Percentiles rank a stretch among this genome's conserved stretches.
phyloP scores from a whole-genome alignment of 495 filamentous ascomycete genomes.

The Neurospora sp. region DNA sequence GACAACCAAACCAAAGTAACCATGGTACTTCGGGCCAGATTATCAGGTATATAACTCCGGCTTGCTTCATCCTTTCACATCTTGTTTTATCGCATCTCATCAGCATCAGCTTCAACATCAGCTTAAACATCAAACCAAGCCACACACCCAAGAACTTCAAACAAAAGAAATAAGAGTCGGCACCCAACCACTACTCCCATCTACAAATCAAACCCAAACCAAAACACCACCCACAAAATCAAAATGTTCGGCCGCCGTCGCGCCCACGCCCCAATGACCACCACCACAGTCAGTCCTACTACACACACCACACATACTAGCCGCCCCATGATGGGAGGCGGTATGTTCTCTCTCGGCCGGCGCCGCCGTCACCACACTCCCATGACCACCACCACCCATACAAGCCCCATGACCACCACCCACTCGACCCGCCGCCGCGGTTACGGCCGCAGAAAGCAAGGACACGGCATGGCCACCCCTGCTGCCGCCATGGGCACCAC shows the following conservation, averaged over 20 bases:
- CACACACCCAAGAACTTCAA: not conserved
- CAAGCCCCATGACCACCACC: not conserved
- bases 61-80: not conserved
- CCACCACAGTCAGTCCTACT: not conserved
- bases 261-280: not conserved
- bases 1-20: not conserved
- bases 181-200: not conserved
- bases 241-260: not conserved
- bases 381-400: constrained; percentile 1
- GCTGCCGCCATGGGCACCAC: not conserved
- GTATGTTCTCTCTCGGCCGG: not conserved
- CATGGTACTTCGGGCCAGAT: not conserved
- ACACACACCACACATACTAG: not conserved
- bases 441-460: not conserved
- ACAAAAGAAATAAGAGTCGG: not conserved
- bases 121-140: not conserved
- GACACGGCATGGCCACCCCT: constrained; percentile 12
- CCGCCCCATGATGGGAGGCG: not conserved
- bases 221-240: not conserved
- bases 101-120: not conserved
- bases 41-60: not conserved
- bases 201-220: not conserved
- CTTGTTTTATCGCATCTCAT: not conserved
- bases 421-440: constrained; percentile 4
- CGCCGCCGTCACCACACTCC: constrained; percentile 3